Conservation (phyloP, 177 flowering plant species). For the Tripterygium wilfordii region DNA sequence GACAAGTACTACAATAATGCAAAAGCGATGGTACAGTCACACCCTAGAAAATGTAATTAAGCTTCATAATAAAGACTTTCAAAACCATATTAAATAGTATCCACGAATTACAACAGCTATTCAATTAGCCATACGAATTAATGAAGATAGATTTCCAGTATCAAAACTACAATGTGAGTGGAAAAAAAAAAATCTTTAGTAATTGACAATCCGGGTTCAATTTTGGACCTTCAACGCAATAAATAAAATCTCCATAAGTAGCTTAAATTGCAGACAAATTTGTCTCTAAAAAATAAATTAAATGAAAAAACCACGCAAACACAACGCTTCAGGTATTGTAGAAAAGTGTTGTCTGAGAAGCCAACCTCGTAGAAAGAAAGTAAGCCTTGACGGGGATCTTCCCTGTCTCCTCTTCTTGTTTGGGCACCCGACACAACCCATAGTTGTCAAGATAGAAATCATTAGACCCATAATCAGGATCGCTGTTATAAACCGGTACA, state of each 20-base stretch:
- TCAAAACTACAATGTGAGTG: too few species aligned
- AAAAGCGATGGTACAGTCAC: background rate
- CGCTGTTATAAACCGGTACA: conserved; percentile 20
- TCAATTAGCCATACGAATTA: too few species aligned
- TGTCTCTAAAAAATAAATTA: background rate
- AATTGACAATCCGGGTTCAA: too few species aligned
- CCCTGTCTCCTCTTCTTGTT: conserved; percentile 33
- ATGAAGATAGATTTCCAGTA: too few species aligned
- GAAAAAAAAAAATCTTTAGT: too few species aligned
- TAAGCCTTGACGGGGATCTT: conserved; percentile 70
- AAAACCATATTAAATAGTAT: too few species aligned
- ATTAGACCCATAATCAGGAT: conserved; percentile 24
- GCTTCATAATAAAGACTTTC: background rate
- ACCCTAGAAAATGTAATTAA: background rate
- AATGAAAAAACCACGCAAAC: background rate
- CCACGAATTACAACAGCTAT: too few species aligned
- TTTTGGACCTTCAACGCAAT: too few species aligned
- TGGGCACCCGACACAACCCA: conserved; percentile 9
- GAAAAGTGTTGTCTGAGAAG: background rate
- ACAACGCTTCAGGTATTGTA: background rate
- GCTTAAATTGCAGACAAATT: too few species aligned
- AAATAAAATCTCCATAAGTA: too few species aligned
- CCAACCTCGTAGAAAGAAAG: conserved; percentile 73
- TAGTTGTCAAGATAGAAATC: conserved; percentile 14
- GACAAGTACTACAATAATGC: background rate